Evolutionary conservation across 2,329 filamentous ascomycete genomes (phyloP).

Genomic region (Beauveria rudraprayagi): DNA sequence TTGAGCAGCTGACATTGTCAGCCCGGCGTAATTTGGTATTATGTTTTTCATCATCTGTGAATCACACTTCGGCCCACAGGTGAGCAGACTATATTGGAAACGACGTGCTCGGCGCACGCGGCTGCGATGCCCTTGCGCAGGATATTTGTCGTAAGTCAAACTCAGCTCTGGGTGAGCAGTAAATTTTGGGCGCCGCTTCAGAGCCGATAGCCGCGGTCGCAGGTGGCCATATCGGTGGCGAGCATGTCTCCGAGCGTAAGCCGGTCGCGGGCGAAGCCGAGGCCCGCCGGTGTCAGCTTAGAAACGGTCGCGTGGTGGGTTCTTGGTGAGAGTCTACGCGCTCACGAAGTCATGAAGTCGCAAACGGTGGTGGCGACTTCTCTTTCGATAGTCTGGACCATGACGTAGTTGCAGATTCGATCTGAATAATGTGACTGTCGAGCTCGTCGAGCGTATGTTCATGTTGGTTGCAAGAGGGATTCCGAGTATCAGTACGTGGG

Average conservation of each 20-base stretch:
- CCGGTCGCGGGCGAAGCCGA: not conserved
- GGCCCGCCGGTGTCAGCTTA: constrained; percentile 21
- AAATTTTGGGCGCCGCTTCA: constrained; percentile 61
- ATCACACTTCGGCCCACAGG: constrained; percentile 52
- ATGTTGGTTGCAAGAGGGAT: not conserved
- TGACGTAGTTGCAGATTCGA: constrained; percentile 10
- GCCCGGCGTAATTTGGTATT: not conserved
- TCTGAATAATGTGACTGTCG: not conserved
- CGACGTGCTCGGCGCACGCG: constrained; percentile 53
- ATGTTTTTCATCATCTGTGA: not conserved
- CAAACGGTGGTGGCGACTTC: constrained; percentile 43
- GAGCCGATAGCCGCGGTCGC: constrained; percentile 36
- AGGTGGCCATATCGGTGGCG: constrained; percentile 32
- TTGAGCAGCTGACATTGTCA: constrained; percentile 20
- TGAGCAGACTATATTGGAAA: constrained; percentile 65
- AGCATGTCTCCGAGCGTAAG: constrained; percentile 40
- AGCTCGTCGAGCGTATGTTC: not conserved
- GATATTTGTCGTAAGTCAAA: constrained; percentile 38
- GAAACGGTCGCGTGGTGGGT: not conserved
- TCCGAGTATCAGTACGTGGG: not conserved
- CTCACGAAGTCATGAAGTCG: constrained; percentile 50
- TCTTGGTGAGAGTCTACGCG: constrained; percentile 19
- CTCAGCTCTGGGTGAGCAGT: constrained; percentile 50
- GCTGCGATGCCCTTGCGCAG: constrained; percentile 43
- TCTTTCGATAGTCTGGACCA: constrained; percentile 32